Conservation (phyloP, 2,329 filamentous ascomycete species). For the Claviceps monticola region DNA sequence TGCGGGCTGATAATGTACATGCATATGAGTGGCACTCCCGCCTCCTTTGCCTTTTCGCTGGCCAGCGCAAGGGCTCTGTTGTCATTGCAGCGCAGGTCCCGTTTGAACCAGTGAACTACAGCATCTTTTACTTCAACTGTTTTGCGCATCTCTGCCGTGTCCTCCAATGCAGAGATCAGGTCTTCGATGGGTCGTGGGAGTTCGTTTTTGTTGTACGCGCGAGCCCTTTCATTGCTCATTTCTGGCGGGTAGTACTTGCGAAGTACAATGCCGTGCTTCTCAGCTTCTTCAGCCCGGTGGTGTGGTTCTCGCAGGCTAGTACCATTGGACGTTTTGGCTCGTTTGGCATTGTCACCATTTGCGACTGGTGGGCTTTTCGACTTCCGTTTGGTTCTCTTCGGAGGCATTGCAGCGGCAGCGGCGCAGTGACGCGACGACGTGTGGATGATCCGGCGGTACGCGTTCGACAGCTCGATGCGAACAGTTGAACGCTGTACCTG, state of each 20-base stretch:
- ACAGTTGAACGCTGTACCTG: not conserved
- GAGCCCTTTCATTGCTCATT: constrained; percentile 68
- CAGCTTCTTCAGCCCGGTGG: constrained; percentile 29
- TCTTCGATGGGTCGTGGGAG: constrained; percentile 61
- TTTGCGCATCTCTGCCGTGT: constrained; percentile 42
- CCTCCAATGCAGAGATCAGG: constrained; percentile 44
- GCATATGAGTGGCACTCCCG: constrained; percentile 58
- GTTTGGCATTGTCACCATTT: constrained; percentile 17
- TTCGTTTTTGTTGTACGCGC: constrained; percentile 56
- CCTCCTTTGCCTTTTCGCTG: constrained; percentile 47
- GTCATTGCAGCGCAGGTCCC: constrained; percentile 59
- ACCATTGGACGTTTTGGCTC: constrained; percentile 19
- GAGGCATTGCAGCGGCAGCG: constrained; percentile 15
- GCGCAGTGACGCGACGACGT: not conserved
- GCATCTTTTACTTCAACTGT: constrained; percentile 40
- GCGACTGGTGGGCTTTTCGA: constrained; percentile 9
- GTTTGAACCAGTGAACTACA: constrained; percentile 86
- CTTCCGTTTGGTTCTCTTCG: constrained; percentile 17
- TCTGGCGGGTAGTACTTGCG: constrained; percentile 73
- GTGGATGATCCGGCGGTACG: not conserved
- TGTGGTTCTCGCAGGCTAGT: constrained; percentile 31
- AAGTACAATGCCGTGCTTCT: constrained; percentile 48
- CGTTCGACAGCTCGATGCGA: not conserved
- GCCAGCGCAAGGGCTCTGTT: constrained; percentile 60
- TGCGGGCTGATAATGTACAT: constrained; percentile 72